Conservation (phyloP, 2,329 filamentous ascomycete species). For the Ophiocordyceps sinensis region DNA sequence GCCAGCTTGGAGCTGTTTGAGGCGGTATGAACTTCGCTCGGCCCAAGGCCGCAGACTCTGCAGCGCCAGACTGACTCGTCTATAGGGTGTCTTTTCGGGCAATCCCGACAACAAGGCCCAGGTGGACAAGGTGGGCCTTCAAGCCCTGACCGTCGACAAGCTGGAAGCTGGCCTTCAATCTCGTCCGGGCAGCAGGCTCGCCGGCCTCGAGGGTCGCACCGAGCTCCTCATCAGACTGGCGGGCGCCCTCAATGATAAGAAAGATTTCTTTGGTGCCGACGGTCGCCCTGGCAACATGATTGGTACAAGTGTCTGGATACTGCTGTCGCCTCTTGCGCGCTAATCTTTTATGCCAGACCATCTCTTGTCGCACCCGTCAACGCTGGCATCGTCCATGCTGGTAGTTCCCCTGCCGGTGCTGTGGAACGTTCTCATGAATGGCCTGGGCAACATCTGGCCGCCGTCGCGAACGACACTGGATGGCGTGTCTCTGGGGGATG, state of each 20-base stretch:
- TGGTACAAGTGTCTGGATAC: conserved; percentile 35
- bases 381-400: conserved; percentile 74
- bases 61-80: conserved; percentile 5
- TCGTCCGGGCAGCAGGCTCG: conserved; percentile 62
- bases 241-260: conserved; percentile 58
- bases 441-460: conserved; percentile 80
- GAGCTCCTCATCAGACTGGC: conserved; percentile 63
- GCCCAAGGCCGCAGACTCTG: neutral
- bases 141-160: conserved; percentile 55
- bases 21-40: conserved; percentile 29
- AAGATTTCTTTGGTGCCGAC: conserved; percentile 71
- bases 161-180: conserved; percentile 79
- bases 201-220: conserved; percentile 73
- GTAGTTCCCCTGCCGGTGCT: conserved; percentile 77
- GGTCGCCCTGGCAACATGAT: conserved; percentile 89
- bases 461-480: conserved; percentile 74
- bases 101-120: conserved; percentile 68
- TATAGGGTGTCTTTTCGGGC: conserved; percentile 68
- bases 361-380: conserved; percentile 80
- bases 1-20: conserved; percentile 85
- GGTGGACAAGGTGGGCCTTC: conserved; percentile 73
- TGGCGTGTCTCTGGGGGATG: conserved; percentile 76
- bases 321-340: neutral
- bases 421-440: conserved; percentile 83
- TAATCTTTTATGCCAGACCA: conserved; percentile 49